These are phyloP conservation scores for Acacia confusa DNA, from an alignment of 306 rosid genomes.

Conservation along the genomic window DNA sequence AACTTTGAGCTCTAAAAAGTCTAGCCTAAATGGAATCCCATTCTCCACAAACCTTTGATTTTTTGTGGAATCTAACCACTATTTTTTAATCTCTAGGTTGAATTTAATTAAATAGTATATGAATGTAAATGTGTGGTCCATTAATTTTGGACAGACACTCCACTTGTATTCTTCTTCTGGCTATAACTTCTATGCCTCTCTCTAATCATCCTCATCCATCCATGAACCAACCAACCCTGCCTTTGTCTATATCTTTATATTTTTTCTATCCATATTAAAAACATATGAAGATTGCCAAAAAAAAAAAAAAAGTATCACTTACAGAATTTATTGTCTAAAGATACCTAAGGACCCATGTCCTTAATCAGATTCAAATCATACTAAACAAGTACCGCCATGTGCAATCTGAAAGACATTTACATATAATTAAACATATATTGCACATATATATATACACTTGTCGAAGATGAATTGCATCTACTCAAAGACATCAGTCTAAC, in stretches of 20 bases:
- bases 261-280: not conserved
- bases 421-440: too few species aligned
- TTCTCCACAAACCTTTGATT: conserved; percentile 52
- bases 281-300: not conserved
- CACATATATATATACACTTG: too few species aligned
- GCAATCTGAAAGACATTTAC: too few species aligned
- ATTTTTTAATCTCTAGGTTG: not conserved
- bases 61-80: conserved; percentile 34
- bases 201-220: conserved; percentile 22
- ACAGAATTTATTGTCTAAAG: too few species aligned
- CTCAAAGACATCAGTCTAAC: too few species aligned
- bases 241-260: not conserved
- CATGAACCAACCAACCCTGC: not conserved
- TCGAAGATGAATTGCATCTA: too few species aligned
- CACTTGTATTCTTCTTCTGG: conserved; percentile 46
- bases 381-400: too few species aligned
- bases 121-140: conserved; percentile 36
- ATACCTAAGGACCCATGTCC: too few species aligned
- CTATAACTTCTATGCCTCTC: conserved; percentile 38
- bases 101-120: not conserved
- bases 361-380: too few species aligned
- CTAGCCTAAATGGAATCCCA: conserved; percentile 54
- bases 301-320: not conserved
- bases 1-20: conserved; percentile 34
- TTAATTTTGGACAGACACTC: conserved; percentile 37